Base-by-base conservation (phyloP, 2,329 filamentous ascomycete genomes). In the Aspergillus novoparasiticus region DNA sequence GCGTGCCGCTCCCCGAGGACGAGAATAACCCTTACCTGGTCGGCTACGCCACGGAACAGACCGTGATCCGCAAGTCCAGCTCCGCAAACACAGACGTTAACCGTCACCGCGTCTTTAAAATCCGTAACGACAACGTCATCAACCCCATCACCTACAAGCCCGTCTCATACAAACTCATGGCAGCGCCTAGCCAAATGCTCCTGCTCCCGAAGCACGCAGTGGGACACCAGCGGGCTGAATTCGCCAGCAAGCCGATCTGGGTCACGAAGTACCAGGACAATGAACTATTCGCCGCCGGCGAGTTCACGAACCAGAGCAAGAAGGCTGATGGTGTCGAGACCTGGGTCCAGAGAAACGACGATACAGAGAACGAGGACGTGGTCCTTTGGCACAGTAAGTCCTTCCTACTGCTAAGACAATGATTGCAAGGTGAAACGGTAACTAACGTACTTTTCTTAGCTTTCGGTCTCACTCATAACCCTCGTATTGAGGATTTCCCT, bases 401-500 rank as follows among this genome's bases (percentile, higher is more conserved):
- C 4, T 32, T n/a, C 32, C 3, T 83, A 26, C 5, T 23, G 23
- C 53, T 14, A 32, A 14, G 23, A 41, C 39, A 19, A n/a, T 41
- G 39, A 41, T 41, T 9, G 3, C 6, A 39, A 53, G 12, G 34
- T 23, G 10, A 34, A 19, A 19, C 39, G 12, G 54, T 34, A n/a
- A 51, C 66, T 67, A 65, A 70, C 66, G 54, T 19, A 23, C 6
- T 11, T 36, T 43, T 2, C 48, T 23, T 36, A 78, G 76, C 76
- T 28, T 81, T 82, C 60, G 82, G 88, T 21, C 84, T 89, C 30
- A 90, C 89, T 39, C 88, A 90, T 66, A 86, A 89, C 30, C 87
- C 87, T 0, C 79, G 87, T 6, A 81, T 86, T 28, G 88, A 90
- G 70, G 88, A 90, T 71, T 90, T 89, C 76, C 88, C 88, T 1